These are phyloP conservation scores for Xylaria venustula DNA, from an alignment of 495 filamentous ascomycete species.

Conservation along the genomic window DNA sequence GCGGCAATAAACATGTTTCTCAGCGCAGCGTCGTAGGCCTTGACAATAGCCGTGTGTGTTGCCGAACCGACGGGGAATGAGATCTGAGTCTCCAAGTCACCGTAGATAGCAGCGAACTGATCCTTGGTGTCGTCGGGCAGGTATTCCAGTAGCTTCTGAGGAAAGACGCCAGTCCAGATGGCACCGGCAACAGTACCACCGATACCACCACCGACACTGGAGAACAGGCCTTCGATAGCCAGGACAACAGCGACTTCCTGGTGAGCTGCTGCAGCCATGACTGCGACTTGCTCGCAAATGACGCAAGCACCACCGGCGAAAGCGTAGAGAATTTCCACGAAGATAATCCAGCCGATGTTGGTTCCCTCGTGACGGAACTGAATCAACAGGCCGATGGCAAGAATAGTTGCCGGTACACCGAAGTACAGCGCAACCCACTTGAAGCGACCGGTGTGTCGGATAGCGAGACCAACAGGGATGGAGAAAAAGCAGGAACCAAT, in stretches of 20 bases:
- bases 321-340: constrained; percentile 79
- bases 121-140: constrained; percentile 55
- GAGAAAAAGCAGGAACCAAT: constrained; percentile 53
- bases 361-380: constrained; percentile 59
- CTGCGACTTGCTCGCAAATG: constrained; percentile 64
- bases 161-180: constrained; percentile 66
- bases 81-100: constrained; percentile 48
- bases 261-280: constrained; percentile 64
- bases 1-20: constrained; percentile 55
- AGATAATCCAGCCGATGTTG: constrained; percentile 65
- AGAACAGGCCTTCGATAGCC: constrained; percentile 61
- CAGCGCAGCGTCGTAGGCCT: constrained; percentile 57
- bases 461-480: constrained; percentile 53
- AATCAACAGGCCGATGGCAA: constrained; percentile 74
- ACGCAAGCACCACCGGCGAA: constrained; percentile 60
- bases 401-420: constrained; percentile 59
- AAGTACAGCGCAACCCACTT: constrained; percentile 53
- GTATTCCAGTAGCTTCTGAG: constrained; percentile 45
- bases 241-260: constrained; percentile 66
- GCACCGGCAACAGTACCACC: constrained; percentile 61
- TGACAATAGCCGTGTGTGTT: constrained; percentile 52
- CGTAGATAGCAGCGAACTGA: constrained; percentile 53
- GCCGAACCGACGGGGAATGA: constrained; percentile 51
- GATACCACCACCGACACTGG: constrained; percentile 63
- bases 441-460: constrained; percentile 59